Conservation (phyloP, 768 basidiomycete genomes). For the Rossbeevera mucosa region DNA sequence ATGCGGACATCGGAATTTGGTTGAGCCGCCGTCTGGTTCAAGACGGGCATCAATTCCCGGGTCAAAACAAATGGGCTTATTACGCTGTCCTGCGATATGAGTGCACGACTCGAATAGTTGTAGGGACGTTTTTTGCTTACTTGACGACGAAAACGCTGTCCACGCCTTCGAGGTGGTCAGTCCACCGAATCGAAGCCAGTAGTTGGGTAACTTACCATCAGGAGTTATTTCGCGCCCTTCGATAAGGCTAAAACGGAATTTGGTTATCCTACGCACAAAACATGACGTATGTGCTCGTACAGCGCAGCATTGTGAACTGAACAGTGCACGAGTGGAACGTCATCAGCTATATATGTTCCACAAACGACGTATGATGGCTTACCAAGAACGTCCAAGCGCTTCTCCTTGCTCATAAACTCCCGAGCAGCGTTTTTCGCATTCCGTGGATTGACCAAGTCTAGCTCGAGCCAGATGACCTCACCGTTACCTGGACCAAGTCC, state of each 20-base stretch:
- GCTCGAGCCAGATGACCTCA: conserved; percentile 43
- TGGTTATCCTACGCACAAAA: conserved; percentile 7
- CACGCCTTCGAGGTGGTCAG: conserved; percentile 29
- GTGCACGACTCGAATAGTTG: background rate
- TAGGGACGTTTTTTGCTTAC: conserved; percentile 22
- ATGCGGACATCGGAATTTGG: conserved; percentile 56
- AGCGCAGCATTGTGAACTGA: conserved; percentile 55
- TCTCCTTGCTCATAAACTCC: conserved; percentile 46
- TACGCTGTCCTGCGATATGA: conserved; percentile 30
- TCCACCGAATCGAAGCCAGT: background rate
- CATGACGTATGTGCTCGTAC: conserved; percentile 28
- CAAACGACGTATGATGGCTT: conserved; percentile 4
- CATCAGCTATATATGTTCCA: background rate
- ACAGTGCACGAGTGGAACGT: background rate
- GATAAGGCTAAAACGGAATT: conserved; percentile 14
- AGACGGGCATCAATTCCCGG: conserved; percentile 46
- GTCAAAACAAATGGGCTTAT: conserved; percentile 56
- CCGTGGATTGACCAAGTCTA: conserved; percentile 49
- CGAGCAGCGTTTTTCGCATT: conserved; percentile 46
- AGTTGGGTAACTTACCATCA: conserved; percentile 21
- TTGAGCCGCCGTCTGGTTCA: conserved; percentile 45
- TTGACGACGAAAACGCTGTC: conserved; percentile 41
- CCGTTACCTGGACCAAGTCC: conserved; percentile 44
- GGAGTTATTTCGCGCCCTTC: conserved; percentile 18
- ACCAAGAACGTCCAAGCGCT: conserved; percentile 53